A percentile compares a stretch with the other conserved stretches of the same genome.
phyloP scores from a whole-genome alignment of 2,329 filamentous ascomycete genomes.

The Xylariaceae sp. region DNA sequence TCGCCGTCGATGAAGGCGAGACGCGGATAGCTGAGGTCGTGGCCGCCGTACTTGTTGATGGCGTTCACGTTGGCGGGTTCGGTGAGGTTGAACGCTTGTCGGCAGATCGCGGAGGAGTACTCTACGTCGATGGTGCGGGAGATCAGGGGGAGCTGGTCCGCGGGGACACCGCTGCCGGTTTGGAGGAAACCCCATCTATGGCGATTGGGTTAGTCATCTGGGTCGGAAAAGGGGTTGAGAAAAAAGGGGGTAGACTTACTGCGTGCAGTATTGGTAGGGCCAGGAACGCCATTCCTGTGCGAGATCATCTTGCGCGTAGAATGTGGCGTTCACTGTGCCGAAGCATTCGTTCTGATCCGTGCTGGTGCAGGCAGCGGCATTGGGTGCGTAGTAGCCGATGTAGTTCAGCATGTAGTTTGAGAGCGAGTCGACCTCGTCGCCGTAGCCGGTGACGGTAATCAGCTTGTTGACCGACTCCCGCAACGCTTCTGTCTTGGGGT shows the following conservation, averaged over 20 bases:
- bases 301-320: conserved; percentile 35
- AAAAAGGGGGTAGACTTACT: conserved; percentile 35
- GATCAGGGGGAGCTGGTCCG: conserved; percentile 59
- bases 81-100: conserved; percentile 64
- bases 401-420: conserved; percentile 47
- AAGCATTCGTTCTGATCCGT: conserved; percentile 37
- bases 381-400: conserved; percentile 40
- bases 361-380: conserved; percentile 23
- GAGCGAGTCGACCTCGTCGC: conserved; percentile 34
- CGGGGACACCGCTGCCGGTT: conserved; percentile 65
- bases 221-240: background rate
- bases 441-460: conserved; percentile 40
- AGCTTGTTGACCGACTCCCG: conserved; percentile 35
- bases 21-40: conserved; percentile 65
- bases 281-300: conserved; percentile 42
- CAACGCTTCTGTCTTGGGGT: conserved; percentile 37
- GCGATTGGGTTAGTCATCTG: conserved; percentile 1
- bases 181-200: conserved; percentile 71
- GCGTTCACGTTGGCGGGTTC: conserved; percentile 54
- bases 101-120: conserved; percentile 59
- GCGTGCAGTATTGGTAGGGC: conserved; percentile 51
- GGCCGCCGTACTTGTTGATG: conserved; percentile 74
- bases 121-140: conserved; percentile 64
- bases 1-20: conserved; percentile 74
- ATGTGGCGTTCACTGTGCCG: conserved; percentile 31